phyloP scores from a whole-genome alignment of 2,329 filamentous ascomycete genomes.

The Xylariaceae sp. region DNA sequence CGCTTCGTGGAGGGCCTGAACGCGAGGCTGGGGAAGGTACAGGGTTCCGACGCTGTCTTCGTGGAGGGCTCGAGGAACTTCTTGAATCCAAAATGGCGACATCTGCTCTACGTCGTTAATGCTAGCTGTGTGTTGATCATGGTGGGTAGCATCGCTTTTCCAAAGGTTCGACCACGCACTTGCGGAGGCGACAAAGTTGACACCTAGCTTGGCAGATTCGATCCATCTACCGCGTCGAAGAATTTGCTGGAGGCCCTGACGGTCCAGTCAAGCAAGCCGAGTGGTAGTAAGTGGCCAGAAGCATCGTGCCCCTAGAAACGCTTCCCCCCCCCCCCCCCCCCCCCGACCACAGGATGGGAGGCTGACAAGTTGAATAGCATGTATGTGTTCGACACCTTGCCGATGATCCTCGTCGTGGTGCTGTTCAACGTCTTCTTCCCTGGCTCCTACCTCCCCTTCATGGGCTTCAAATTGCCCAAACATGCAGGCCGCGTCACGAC shows the following conservation, averaged over 20 bases:
- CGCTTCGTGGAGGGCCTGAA: constrained; percentile 28
- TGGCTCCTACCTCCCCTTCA: constrained; percentile 26
- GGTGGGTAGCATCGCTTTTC: no score
- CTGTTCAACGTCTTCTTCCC: constrained; percentile 26
- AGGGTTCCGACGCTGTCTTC: constrained; percentile 30
- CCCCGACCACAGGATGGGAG: no score
- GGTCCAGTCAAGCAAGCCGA: constrained; percentile 22
- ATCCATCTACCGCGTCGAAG: constrained; percentile 27
- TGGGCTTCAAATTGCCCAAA: constrained; percentile 27
- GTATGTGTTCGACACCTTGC: constrained; percentile 30
- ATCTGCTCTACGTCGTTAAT: constrained; percentile 30
- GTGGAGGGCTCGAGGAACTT: constrained; percentile 12
- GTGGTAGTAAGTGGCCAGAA: constrained; percentile 23
- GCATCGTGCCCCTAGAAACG: neutral
- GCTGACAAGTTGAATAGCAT: constrained; percentile 4
- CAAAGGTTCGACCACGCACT: no score
- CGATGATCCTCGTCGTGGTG: constrained; percentile 23
- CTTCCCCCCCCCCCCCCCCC: no score
- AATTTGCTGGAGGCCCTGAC: constrained; percentile 22
- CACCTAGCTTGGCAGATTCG: constrained; percentile 21
- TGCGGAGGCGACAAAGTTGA: no score
- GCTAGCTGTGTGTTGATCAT: constrained; percentile 26
- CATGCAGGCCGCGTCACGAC: constrained; percentile 2
- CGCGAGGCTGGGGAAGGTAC: constrained; percentile 21
- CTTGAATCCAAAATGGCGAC: constrained; percentile 30